Conservation (phyloP, 768 basidiomycete genomes). For the Pisolithus orientalis region DNA sequence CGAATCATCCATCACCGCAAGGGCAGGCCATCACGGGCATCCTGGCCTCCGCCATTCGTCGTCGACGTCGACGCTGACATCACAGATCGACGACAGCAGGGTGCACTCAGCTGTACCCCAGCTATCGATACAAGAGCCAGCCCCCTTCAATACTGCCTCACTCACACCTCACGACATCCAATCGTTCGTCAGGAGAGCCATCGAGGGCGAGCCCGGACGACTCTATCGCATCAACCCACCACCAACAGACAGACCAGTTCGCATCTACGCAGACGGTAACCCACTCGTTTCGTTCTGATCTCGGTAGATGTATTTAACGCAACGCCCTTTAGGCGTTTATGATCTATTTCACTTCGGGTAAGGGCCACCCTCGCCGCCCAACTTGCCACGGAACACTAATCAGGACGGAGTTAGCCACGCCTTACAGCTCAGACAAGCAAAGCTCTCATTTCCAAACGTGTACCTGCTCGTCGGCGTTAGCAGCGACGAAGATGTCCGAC, state of each 20-base stretch:
- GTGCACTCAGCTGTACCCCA: background rate
- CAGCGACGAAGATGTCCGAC: constrained; percentile 75
- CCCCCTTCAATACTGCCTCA: constrained; percentile 55
- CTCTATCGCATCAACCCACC: constrained; percentile 85
- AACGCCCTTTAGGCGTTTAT: constrained; percentile 66
- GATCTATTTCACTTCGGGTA: constrained; percentile 97
- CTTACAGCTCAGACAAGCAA: constrained; percentile 92
- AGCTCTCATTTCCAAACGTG: constrained; percentile 85
- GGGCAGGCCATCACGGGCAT: constrained; percentile 36
- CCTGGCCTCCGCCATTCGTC: constrained; percentile 31
- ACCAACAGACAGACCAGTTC: constrained; percentile 69
- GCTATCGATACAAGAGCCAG: constrained; percentile 14
- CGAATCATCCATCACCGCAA: constrained; percentile 67
- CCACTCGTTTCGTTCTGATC: too few species aligned
- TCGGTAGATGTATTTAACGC: background rate
- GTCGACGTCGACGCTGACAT: constrained; percentile 48
- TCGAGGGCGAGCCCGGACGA: constrained; percentile 60
- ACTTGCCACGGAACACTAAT: constrained; percentile 3
- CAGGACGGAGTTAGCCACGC: constrained; percentile 61
- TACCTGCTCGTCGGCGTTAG: constrained; percentile 92
- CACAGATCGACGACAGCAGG: constrained; percentile 27
- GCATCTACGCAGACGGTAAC: constrained; percentile 90
- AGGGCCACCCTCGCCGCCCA: constrained; percentile 16
- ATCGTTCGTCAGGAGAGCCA: constrained; percentile 66
- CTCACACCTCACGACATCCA: constrained; percentile 76